Conservation (phyloP, 495 filamentous ascomycete genomes). For the Tuber aestivum region DNA sequence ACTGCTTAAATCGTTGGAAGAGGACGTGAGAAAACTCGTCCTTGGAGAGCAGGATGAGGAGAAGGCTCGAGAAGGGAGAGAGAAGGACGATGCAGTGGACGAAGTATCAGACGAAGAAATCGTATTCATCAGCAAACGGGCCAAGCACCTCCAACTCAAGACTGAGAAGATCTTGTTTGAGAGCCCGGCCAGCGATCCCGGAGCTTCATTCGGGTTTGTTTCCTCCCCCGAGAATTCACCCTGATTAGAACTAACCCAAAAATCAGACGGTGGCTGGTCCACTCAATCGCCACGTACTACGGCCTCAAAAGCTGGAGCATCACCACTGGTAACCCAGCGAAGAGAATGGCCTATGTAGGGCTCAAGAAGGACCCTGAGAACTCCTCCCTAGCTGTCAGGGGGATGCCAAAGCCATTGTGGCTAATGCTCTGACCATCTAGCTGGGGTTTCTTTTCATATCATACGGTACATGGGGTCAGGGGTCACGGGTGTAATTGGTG, state of each 20-base stretch:
- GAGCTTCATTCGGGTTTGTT: slow-evolving; percentile 77
- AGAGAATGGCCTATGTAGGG: slow-evolving; percentile 85
- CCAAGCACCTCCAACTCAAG: slow-evolving; percentile 9
- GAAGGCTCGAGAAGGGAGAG: slow-evolving; percentile 34
- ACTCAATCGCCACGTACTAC: slow-evolving; percentile 88
- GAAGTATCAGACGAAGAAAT: slow-evolving; percentile 57
- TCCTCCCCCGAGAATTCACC: slow-evolving; percentile 6
- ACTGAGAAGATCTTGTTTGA: slow-evolving; percentile 76
- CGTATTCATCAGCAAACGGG: slow-evolving; percentile 69
- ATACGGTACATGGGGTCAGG: neutral
- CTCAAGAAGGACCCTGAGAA: slow-evolving; percentile 48
- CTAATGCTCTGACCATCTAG: slow-evolving; percentile 27
- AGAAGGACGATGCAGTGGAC: slow-evolving; percentile 49
- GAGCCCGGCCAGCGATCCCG: slow-evolving; percentile 62
- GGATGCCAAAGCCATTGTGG: slow-evolving; percentile 35
- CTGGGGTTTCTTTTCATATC: neutral
- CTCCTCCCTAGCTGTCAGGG: neutral
- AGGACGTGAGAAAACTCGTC: slow-evolving; percentile 60
- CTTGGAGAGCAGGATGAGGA: slow-evolving; percentile 47
- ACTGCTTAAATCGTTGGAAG: slow-evolving; percentile 60
- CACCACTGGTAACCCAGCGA: slow-evolving; percentile 65
- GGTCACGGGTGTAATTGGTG: neutral
- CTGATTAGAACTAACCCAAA: slow-evolving; percentile 32
- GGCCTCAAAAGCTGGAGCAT: slow-evolving; percentile 79
- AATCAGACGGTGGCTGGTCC: slow-evolving; percentile 80